Percentiles rank a stretch among this genome's conserved stretches.
Evolutionary conservation across 2,329 filamentous ascomycete genomes (phyloP).

Genomic region (Xylaria polymorpha): DNA sequence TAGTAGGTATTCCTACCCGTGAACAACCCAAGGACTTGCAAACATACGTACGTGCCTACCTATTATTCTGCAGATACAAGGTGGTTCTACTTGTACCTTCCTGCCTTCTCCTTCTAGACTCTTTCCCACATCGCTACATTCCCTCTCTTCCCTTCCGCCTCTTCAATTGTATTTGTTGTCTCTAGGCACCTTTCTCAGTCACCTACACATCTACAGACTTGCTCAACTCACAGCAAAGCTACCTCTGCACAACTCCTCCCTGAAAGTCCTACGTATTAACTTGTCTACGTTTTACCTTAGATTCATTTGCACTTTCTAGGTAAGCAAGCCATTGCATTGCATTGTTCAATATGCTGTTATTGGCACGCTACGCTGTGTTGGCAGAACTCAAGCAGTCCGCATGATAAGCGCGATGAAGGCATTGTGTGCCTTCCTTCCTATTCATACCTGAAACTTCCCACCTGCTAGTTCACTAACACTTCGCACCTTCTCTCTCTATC

Average conservation of each 20-base stretch:
- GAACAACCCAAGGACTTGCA: background rate
- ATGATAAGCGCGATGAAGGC: background rate
- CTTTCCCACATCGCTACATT: background rate
- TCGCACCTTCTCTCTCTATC: constrained; percentile 22
- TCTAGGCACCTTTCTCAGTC: background rate
- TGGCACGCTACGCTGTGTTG: background rate
- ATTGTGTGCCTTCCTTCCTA: constrained; percentile 24
- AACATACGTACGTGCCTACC: background rate
- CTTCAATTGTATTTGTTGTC: background rate
- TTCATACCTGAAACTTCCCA: background rate
- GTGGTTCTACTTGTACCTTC: background rate
- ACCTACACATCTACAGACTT: background rate
- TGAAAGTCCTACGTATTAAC: background rate
- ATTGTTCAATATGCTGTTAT: background rate
- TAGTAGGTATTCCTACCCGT: background rate
- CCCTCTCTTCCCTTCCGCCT: background rate
- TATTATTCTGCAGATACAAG: background rate
- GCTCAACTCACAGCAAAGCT: background rate
- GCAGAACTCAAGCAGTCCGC: background rate
- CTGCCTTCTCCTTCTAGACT: background rate
- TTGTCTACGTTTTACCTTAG: background rate
- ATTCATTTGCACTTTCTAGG: background rate
- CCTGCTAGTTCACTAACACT: constrained; percentile 4
- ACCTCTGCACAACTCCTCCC: background rate
- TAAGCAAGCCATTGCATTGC: background rate